Conservation (phyloP, 2,329 filamentous ascomycete genomes). For the Botrytis elliptica region DNA sequence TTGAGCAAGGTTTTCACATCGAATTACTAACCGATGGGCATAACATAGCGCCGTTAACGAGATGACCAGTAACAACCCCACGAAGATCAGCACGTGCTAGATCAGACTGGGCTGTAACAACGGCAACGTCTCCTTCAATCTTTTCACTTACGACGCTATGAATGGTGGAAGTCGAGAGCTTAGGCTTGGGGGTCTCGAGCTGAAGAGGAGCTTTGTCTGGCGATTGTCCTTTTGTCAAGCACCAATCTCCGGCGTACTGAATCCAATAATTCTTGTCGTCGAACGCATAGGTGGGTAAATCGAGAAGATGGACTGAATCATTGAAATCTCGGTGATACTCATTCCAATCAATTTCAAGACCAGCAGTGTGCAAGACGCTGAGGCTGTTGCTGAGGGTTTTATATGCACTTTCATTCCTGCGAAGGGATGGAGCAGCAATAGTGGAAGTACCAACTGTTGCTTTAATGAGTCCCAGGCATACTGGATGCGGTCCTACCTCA, state of each 20-base stretch:
- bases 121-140: conserved; percentile 50
- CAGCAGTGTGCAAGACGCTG: conserved; percentile 58
- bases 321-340: conserved; percentile 67
- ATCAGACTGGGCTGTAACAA: conserved; percentile 53
- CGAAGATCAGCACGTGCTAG: conserved; percentile 44
- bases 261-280: conserved; percentile 70
- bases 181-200: conserved; percentile 54
- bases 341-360: conserved; percentile 66
- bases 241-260: conserved; percentile 64
- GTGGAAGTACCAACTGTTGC: conserved; percentile 52
- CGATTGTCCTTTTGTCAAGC: conserved; percentile 59
- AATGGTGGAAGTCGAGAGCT: conserved; percentile 43
- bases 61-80: conserved; percentile 52
- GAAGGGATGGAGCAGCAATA: conserved; percentile 58
- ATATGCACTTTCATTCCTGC: conserved; percentile 61
- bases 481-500: conserved; percentile 72
- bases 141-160: conserved; percentile 50
- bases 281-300: conserved; percentile 67
- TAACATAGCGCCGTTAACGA: conserved; percentile 56
- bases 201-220: conserved; percentile 45
- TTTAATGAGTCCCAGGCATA: conserved; percentile 68
- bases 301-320: conserved; percentile 55
- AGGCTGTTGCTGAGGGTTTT: conserved; percentile 60
- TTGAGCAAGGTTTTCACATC: neutral
- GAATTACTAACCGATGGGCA: conserved; percentile 38